Evolutionary conservation across 192 early-diverging fungal genomes (phyloP), one percentile per base, ranked within the genome.

Genomic region (Chytriomyces hyalinus): DNA sequence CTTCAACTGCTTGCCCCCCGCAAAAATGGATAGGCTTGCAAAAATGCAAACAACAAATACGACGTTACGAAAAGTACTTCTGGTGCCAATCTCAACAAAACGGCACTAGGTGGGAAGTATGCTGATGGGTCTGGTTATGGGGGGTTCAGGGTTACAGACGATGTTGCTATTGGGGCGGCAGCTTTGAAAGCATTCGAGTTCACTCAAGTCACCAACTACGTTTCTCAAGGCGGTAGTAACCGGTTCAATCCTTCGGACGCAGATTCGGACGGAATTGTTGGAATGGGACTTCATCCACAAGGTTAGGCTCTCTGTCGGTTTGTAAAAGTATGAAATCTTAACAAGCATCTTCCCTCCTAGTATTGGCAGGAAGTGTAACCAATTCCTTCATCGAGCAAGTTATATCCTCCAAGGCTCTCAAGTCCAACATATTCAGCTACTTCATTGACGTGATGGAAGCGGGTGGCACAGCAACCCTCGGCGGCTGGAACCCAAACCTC

Each of bases 321-420:
- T 13, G 53, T 2, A 57, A 13, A 13, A 57, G 15, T n/a, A 57
- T 20, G 53, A 57, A 57, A 20, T 57, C 15, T 57, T 57, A 20
- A 57, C 53, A 20, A 57, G 53, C 20, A 57, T 57, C 53, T 20
- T 57, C 53, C 15, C 15, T 57, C 13, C 5, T 36, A 57, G 20
- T 20, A 57, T 57, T 13, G 20, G 53, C 53, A 3, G 5, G 53
- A 0, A 20, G 53, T 57, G 36, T 57, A 13, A 57, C 53, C 13
- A 57, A 57, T 57, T 70, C 69, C 9, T 70, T 70, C 45, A 22
- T 49, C 53, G 71, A 73, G 45, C 51, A n/a, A 47, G 15, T 73
- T 13, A 48, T 73, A 6, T 43, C 24, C 20, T 44, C 7, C 53
- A 45, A 45, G 15, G 11, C 15, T 2, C 44, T 73, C 4, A 9